Conservation (phyloP, 208 protist genomes). For the Trypanosoma avium region DNA sequence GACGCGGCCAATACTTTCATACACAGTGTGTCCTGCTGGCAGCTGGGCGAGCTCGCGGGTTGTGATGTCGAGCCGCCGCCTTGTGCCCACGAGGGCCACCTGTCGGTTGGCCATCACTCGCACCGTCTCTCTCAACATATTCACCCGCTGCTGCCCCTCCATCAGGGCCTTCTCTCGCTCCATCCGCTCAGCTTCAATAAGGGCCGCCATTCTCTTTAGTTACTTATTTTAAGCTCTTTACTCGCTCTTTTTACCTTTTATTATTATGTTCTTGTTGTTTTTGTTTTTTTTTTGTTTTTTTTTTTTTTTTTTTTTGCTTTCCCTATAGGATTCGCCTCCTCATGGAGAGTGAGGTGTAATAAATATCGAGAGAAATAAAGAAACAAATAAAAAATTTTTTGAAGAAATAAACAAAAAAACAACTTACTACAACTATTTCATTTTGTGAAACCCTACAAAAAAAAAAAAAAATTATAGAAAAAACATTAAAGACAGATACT, state of each 20-base stretch:
- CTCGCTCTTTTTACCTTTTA: neutral
- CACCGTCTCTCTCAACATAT: conserved; percentile 67
- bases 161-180: conserved; percentile 85
- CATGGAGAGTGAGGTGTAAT: no score
- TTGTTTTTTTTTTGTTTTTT: neutral
- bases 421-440: no score
- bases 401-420: no score
- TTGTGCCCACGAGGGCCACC: conserved; percentile 55
- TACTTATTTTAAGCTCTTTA: neutral
- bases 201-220: conserved; percentile 36
- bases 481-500: no score
- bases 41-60: conserved; percentile 74
- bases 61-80: conserved; percentile 79
- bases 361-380: no score
- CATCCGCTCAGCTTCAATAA: conserved; percentile 84
- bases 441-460: no score
- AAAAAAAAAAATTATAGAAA: no score
- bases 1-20: conserved; percentile 77
- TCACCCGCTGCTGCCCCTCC: conserved; percentile 84
- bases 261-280: neutral
- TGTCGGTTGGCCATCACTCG: conserved; percentile 85
- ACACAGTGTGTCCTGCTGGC: conserved; percentile 66
- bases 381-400: no score
- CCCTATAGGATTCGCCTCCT: no score
- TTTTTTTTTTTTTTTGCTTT: neutral